Base-by-base conservation (phyloP, 441 rosid genomes). In the Adansonia grandidieri region DNA sequence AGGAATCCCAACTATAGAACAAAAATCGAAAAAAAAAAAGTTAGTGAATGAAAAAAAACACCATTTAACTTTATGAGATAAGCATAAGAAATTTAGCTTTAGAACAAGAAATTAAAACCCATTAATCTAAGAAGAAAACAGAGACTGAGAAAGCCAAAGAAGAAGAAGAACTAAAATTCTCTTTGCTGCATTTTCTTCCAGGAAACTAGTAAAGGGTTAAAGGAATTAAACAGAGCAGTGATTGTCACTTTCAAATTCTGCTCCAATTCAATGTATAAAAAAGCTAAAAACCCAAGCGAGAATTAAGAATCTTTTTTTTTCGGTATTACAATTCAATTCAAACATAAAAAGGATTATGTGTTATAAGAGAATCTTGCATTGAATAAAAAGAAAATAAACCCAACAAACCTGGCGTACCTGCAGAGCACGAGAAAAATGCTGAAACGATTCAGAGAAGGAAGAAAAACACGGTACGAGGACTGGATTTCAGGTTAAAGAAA, bases 141-240 rank as follows among this genome's bases (percentile, higher is more conserved):
- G 32, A 58, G 56, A 71, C n/a, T 9, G 37, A 72, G 15, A 13
- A 60, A 60, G 42, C 1, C 13, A 24, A 47, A 13, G 37, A 32
- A 32, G 37, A 51, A 71, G 69, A 50, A 56, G 44, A 73, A 40
- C 44, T 57, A 19, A 19, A 73, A 60, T 11, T 74, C 19, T 24
- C n/a, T 24, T 45, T 15, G 58, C 61, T 28, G 78, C 77, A 75
- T 37, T 75, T 63, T 75, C 61, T 68, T 20, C 17, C 47, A 7
- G 58, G 70, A 62, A 74, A 61, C 47, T n/a, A 40, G 63, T 3
- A 56, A 65, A 7, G 50, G 62, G n/a, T 11, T 15, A 19, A 65
- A 10, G 28, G 7, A 10, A 50, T 50, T 7, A 14, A 50, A 19
- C 17, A 50, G 11, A 51, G 74, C 61, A 71, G n/a, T 51, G 45